Conservation (phyloP, 129 eudicot genomes). For the Lactuca sativa region DNA sequence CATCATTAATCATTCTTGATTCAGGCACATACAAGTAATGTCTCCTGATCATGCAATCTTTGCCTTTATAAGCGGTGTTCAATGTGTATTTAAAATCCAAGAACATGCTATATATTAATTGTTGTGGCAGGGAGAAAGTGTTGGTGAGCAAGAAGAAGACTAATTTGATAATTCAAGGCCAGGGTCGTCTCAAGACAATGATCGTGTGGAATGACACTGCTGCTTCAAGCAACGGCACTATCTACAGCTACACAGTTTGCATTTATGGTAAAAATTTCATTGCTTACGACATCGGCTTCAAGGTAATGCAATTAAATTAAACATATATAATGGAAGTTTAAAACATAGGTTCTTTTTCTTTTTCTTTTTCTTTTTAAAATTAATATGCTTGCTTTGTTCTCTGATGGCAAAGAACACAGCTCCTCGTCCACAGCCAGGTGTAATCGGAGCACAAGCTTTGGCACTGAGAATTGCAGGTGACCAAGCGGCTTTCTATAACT, state of each 20-base stretch:
- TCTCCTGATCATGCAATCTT: constrained; percentile 14
- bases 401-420: constrained; percentile 58
- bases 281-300: constrained; percentile 74
- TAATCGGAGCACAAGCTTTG: constrained; percentile 68
- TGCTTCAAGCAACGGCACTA: constrained; percentile 63
- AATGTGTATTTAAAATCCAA: not conserved
- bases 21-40: constrained; percentile 72
- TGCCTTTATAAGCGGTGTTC: not conserved
- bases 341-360: not conserved
- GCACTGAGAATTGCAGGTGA: constrained; percentile 71
- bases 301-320: constrained; percentile 44
- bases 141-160: constrained; percentile 47
- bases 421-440: constrained; percentile 69
- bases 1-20: constrained; percentile 64
- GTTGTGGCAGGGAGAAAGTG: constrained; percentile 74
- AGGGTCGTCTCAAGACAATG: constrained; percentile 58
- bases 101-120: constrained; percentile 7
- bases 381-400: constrained; percentile 7
- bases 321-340: not conserved
- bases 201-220: constrained; percentile 83
- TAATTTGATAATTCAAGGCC: constrained; percentile 75
- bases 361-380: not conserved
- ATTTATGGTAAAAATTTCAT: constrained; percentile 51
- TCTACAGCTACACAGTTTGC: constrained; percentile 51
- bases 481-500: constrained; percentile 74